Evolutionary conservation across 257 asterid species (phyloP).

Genomic region (Solanum etuberosum): DNA sequence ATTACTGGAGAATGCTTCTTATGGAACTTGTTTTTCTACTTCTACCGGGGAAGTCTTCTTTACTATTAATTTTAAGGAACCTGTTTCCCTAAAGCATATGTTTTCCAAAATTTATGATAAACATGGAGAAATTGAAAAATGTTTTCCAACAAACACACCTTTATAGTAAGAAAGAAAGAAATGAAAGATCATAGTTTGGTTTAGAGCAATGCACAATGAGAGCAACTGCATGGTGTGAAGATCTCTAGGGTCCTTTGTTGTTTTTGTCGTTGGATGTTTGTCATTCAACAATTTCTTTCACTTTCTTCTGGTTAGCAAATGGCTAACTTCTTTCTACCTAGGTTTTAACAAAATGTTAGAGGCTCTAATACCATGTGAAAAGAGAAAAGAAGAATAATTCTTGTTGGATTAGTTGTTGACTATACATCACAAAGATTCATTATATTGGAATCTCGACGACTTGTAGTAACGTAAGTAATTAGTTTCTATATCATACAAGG

Average conservation of each 20-base stretch:
- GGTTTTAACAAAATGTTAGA: neutral
- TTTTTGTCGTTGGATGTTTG: neutral
- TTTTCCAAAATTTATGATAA: neutral
- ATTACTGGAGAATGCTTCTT: neutral
- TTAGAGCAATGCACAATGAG: neutral
- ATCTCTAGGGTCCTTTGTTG: neutral
- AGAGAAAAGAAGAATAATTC: neutral
- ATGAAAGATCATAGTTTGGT: neutral
- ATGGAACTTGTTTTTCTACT: neutral
- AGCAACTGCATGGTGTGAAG: neutral
- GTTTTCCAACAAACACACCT: neutral
- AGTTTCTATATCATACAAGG: neutral
- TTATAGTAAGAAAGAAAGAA: neutral
- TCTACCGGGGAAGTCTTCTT: neutral
- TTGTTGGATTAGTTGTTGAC: neutral
- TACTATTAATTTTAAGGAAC: neutral
- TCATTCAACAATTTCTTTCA: neutral
- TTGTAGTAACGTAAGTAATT: neutral
- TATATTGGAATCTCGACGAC: neutral
- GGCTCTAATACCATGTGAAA: neutral
- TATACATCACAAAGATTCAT: neutral
- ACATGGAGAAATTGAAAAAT: neutral
- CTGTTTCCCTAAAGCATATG: neutral
- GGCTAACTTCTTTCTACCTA: neutral
- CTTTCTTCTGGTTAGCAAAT: neutral